These are phyloP conservation scores for Plasmodium cynomolgi DNA, from an alignment of 169 alveolate genomes.

Conservation along the genomic window DNA sequence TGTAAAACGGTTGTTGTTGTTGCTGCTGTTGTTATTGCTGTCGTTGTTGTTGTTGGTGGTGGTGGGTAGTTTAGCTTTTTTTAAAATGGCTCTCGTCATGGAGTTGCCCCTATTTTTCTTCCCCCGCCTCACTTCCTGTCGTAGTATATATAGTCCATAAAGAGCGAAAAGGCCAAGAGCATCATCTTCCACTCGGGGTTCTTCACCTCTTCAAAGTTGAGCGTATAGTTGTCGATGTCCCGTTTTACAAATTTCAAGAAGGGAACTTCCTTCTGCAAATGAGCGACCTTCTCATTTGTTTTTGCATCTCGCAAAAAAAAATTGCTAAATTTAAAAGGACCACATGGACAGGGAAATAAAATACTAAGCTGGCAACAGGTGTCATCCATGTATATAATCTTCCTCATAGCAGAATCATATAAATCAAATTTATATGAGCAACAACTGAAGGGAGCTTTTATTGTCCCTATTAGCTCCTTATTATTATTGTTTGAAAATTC, in stretches of 20 bases:
- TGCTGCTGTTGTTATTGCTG: not conserved
- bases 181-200: constrained; percentile 75
- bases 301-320: constrained; percentile 69
- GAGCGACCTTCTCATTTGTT: constrained; percentile 47
- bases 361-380: constrained; percentile 61
- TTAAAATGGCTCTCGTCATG: not conserved
- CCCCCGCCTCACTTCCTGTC: constrained; percentile 13
- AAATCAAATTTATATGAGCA: constrained; percentile 66
- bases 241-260: constrained; percentile 53
- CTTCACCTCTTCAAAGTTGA: constrained; percentile 45
- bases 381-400: constrained; percentile 69
- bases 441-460: constrained; percentile 57
- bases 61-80: not conserved
- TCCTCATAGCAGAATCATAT: constrained; percentile 57
- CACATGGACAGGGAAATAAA: constrained; percentile 55
- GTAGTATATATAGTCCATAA: constrained; percentile 58
- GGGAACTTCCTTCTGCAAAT: constrained; percentile 60
- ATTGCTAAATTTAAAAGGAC: constrained; percentile 60
- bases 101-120: not conserved
- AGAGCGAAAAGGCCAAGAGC: constrained; percentile 66
- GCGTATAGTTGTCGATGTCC: constrained; percentile 48
- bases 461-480: constrained; percentile 47
- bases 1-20: not conserved
- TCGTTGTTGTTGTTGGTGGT: not conserved
- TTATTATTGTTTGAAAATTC: constrained; percentile 71